These are phyloP conservation scores for Metschnikowia drakensbergensis DNA, from an alignment of 805 yeast genomes.

Conservation along the genomic window DNA sequence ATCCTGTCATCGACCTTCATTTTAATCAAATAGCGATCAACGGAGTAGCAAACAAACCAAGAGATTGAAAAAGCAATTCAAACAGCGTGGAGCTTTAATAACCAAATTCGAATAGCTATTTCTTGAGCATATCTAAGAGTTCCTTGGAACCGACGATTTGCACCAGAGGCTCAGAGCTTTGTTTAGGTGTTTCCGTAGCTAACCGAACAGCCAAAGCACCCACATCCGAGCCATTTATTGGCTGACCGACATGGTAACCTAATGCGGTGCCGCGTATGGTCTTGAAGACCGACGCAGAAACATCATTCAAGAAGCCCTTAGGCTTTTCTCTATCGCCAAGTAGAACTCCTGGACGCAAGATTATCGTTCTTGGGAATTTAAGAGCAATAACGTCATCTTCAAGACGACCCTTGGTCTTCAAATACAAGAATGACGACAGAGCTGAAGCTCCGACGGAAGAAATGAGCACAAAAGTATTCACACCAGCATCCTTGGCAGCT, in stretches of 20 bases:
- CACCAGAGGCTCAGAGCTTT: slow-evolving; percentile 20
- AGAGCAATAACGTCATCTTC: slow-evolving; percentile 64
- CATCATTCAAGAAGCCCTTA: slow-evolving; percentile 21
- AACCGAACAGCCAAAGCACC: slow-evolving; percentile 51
- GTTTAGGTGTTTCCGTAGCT: slow-evolving; percentile 23
- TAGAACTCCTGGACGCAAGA: slow-evolving; percentile 73
- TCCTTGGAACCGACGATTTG: slow-evolving; percentile 21
- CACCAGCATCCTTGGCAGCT: slow-evolving; percentile 69
- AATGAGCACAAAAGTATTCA: slow-evolving; percentile 62
- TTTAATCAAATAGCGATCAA: neutral
- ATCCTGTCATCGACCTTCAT: neutral
- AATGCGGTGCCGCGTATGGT: slow-evolving; percentile 17
- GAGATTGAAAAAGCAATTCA: neutral
- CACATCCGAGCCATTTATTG: slow-evolving; percentile 64
- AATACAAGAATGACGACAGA: slow-evolving; percentile 56
- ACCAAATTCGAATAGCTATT: neutral
- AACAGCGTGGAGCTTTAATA: neutral
- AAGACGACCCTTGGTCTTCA: slow-evolving; percentile 67
- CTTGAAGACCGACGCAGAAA: slow-evolving; percentile 30
- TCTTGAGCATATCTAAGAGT: slow-evolving; percentile 11
- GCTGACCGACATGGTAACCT: slow-evolving; percentile 22
- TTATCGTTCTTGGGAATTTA: slow-evolving; percentile 66
- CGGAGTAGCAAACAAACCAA: neutral
- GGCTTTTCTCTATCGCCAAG: slow-evolving; percentile 55
- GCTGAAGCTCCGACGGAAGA: slow-evolving; percentile 63